Conservation (phyloP, 345 rosid species). For the Salix udensis region DNA sequence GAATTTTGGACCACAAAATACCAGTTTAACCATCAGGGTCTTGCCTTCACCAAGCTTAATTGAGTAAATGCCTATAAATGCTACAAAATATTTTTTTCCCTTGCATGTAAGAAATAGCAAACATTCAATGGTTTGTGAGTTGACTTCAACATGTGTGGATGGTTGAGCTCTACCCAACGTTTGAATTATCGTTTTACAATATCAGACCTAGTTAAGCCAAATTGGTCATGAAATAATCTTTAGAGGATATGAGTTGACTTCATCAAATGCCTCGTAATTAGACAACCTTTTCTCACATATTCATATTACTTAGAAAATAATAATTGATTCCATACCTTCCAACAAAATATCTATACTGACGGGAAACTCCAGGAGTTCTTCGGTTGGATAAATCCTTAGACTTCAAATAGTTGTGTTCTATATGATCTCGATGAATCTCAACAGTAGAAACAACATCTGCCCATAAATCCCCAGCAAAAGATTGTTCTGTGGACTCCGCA, state of each 20-base stretch:
- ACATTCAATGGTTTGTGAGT: too few relatives aligned
- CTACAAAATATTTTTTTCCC: too few relatives aligned
- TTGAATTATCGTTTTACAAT: too few relatives aligned
- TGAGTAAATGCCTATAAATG: too few relatives aligned
- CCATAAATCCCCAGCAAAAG: constrained; percentile 57
- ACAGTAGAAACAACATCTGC: constrained; percentile 42
- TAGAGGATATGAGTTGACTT: neutral
- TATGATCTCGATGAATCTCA: constrained; percentile 35
- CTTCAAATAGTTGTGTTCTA: constrained; percentile 34
- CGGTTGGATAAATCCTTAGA: constrained; percentile 66
- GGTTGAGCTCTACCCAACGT: too few relatives aligned
- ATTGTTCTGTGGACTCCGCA: constrained; percentile 21
- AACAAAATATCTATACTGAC: constrained; percentile 71
- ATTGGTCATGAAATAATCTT: neutral
- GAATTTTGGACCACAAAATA: neutral
- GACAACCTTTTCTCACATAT: neutral
- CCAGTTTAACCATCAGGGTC: neutral
- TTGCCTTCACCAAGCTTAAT: too few relatives aligned
- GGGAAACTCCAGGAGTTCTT: constrained; percentile 51
- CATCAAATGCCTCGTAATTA: neutral
- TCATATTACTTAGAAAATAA: neutral
- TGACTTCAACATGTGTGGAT: too few relatives aligned
- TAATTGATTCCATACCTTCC: constrained; percentile 49
- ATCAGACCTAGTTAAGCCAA: too few relatives aligned
- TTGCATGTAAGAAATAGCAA: too few relatives aligned